A percentile compares a stretch with the other conserved stretches of the same genome.
Conservation (phyloP, 2,329 filamentous ascomycete species). For the Sphaceloma murrayae region DNA sequence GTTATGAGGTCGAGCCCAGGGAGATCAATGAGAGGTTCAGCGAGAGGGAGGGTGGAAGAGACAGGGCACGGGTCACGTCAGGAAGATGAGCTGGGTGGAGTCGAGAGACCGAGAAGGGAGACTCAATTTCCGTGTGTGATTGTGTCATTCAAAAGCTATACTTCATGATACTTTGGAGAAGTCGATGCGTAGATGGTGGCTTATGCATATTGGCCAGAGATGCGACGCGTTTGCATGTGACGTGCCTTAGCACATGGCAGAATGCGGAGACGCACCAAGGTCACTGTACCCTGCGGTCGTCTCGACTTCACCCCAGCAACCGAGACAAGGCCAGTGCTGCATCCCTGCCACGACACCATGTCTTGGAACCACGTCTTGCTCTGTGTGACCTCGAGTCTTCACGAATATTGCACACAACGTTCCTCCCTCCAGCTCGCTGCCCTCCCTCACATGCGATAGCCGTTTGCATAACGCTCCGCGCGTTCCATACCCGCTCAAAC, state of each 20-base stretch:
- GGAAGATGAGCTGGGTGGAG: not conserved
- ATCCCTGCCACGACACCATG: not conserved
- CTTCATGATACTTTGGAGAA: too few relatives aligned
- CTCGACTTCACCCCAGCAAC: not conserved
- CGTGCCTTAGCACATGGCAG: too few relatives aligned
- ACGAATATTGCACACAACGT: not conserved
- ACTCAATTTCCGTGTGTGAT: too few relatives aligned
- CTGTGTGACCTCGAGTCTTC: not conserved
- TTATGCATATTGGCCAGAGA: too few relatives aligned
- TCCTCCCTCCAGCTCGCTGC: not conserved
- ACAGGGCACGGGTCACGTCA: not conserved
- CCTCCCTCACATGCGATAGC: not conserved
- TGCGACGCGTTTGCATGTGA: too few relatives aligned
- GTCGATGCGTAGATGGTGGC: too few relatives aligned
- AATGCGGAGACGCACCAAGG: too few relatives aligned
- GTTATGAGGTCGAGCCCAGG: slow-evolving; percentile 7
- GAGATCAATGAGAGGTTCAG: not conserved
- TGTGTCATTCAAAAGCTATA: too few relatives aligned
- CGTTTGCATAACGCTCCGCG: not conserved
- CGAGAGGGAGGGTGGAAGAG: not conserved
- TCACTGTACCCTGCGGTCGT: too few relatives aligned
- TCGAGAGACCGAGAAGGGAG: too few relatives aligned
- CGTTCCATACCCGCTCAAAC: not conserved
- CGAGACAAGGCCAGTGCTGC: not conserved
- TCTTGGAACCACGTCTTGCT: not conserved